Conservation (phyloP, 495 filamentous ascomycete species). For the Hypoxylon fragiforme region DNA sequence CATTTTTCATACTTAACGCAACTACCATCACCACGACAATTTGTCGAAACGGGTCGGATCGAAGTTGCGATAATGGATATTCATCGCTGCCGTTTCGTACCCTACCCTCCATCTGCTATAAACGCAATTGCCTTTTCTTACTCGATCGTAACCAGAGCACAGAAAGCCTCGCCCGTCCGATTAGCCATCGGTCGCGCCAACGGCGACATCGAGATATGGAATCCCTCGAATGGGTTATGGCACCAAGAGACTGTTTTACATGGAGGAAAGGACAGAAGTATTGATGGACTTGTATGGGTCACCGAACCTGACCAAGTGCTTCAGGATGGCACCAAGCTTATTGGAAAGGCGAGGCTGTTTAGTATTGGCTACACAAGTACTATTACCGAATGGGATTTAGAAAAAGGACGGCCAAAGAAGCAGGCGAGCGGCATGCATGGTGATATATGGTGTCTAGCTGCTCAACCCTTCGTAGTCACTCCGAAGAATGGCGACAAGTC, state of each 20-base stretch:
- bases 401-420: slow-evolving; percentile 70
- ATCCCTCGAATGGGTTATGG: slow-evolving; percentile 83
- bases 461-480: slow-evolving; percentile 63
- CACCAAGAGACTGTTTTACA: slow-evolving; percentile 82
- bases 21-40: background rate
- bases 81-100: slow-evolving; percentile 94
- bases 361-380: slow-evolving; percentile 92
- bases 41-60: background rate
- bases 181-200: slow-evolving; percentile 91
- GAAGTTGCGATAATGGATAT: slow-evolving; percentile 74
- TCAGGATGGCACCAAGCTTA: slow-evolving; percentile 58
- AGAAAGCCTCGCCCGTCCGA: slow-evolving; percentile 59
- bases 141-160: slow-evolving; percentile 62
- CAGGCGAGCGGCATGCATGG: slow-evolving; percentile 92
- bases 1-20: background rate
- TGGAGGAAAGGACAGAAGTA: slow-evolving; percentile 82
- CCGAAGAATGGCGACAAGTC: slow-evolving; percentile 24
- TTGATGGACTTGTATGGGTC: slow-evolving; percentile 92
- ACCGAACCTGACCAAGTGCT: slow-evolving; percentile 76
- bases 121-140: slow-evolving; percentile 95
- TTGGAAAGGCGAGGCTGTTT: slow-evolving; percentile 84
- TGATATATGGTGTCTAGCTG: slow-evolving; percentile 93
- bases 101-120: slow-evolving; percentile 90
- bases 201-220: slow-evolving; percentile 98
- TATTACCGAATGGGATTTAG: slow-evolving; percentile 93